A percentile compares a stretch with the other conserved stretches of the same genome.
These are phyloP conservation scores for Paraconiothyrium brasiliense DNA, from an alignment of 2,329 filamentous ascomycete genomes.

Conservation along the genomic window DNA sequence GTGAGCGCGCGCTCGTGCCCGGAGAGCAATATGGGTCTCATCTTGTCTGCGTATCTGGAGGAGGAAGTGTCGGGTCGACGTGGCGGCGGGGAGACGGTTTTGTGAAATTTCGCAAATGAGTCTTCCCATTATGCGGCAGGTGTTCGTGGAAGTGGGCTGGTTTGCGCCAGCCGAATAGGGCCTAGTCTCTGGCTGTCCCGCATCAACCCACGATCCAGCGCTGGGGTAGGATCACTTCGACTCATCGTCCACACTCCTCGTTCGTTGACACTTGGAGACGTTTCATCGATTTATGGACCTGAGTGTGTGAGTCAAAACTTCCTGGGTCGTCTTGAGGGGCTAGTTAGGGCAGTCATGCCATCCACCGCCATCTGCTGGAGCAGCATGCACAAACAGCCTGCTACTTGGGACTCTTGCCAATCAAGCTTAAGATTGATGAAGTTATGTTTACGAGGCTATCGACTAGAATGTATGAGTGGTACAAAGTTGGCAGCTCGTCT, in stretches of 20 bases:
- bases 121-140: conserved; percentile 38
- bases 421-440: not conserved
- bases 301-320: conserved; percentile 4
- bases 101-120: conserved; percentile 41
- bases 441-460: too few relatives aligned
- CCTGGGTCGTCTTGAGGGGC: not conserved
- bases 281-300: not conserved
- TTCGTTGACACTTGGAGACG: not conserved
- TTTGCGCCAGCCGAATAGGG: conserved; percentile 27
- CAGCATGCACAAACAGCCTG: not conserved
- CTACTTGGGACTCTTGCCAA: not conserved
- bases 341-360: not conserved
- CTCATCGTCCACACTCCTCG: conserved; percentile 16
- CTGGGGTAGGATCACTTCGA: conserved; percentile 8
- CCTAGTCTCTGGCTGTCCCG: conserved; percentile 24
- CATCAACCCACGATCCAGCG: conserved; percentile 18
- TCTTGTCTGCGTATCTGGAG: conserved; percentile 53
- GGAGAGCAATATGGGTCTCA: conserved; percentile 96
- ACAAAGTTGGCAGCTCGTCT: too few relatives aligned
- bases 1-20: conserved; percentile 97
- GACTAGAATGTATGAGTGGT: too few relatives aligned
- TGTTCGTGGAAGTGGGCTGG: conserved; percentile 38
- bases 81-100: conserved; percentile 31
- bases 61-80: conserved; percentile 19
- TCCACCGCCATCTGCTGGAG: not conserved